Percentiles rank a stretch among this genome's conserved stretches.
Conservation (phyloP, 2,329 filamentous ascomycete genomes). For the Aspergillus ustus region DNA sequence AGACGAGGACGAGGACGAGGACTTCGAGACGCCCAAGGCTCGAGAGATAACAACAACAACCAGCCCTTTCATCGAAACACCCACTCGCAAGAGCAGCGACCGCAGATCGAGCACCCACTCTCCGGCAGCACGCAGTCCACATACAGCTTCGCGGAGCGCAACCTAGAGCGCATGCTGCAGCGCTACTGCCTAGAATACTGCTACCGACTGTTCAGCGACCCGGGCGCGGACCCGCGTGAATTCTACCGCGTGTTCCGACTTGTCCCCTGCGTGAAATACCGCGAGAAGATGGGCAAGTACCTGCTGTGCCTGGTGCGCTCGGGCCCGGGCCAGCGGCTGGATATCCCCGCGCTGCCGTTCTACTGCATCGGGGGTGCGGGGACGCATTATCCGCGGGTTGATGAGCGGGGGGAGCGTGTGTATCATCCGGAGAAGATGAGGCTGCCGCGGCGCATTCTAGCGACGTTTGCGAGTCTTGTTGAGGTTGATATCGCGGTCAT, state of each 20-base stretch:
- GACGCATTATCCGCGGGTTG: slow-evolving; percentile 61
- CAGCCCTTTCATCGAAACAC: not conserved
- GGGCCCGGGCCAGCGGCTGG: slow-evolving; percentile 55
- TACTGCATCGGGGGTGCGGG: slow-evolving; percentile 70
- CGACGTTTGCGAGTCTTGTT: slow-evolving; percentile 1
- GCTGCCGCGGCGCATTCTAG: slow-evolving; percentile 24
- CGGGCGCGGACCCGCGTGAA: slow-evolving; percentile 52
- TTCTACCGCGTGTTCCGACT: slow-evolving; percentile 70
- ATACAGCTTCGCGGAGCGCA: slow-evolving; percentile 66
- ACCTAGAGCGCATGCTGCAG: slow-evolving; percentile 73
- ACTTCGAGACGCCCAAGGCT: no score
- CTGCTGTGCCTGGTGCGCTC: slow-evolving; percentile 46
- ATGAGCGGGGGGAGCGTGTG: slow-evolving; percentile 38
- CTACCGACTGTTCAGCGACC: slow-evolving; percentile 58
- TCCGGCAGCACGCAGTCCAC: slow-evolving; percentile 42
- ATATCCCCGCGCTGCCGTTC: slow-evolving; percentile 65
- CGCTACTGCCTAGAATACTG: slow-evolving; percentile 67
- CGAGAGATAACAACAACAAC: not conserved
- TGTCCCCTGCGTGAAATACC: slow-evolving; percentile 62
- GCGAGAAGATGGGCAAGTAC: slow-evolving; percentile 43
- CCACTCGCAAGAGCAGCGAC: not conserved
- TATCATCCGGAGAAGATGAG: slow-evolving; percentile 36
- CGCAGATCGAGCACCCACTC: not conserved
- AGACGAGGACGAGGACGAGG: no score
- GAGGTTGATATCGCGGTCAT: not conserved